Conservation (phyloP, 2,329 filamentous ascomycete genomes). For the Diaporthe eres region DNA sequence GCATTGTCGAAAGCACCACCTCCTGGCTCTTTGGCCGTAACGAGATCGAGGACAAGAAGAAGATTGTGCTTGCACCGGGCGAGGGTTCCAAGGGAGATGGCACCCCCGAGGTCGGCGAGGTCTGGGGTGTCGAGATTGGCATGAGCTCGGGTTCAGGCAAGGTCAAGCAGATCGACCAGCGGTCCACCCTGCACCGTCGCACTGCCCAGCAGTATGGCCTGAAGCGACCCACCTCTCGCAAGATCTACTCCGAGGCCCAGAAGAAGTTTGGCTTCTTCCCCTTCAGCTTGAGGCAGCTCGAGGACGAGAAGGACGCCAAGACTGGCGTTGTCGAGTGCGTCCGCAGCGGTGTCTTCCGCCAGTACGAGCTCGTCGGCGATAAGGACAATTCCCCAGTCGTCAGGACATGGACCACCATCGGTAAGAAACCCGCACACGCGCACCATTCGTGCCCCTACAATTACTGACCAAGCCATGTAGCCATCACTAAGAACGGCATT, state of each 20-base stretch:
- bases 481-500: slow-evolving; percentile 97
- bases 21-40: slow-evolving; percentile 97
- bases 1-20: slow-evolving; percentile 96
- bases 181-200: slow-evolving; percentile 92
- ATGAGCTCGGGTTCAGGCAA: slow-evolving; percentile 93
- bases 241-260: slow-evolving; percentile 92
- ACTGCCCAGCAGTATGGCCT: slow-evolving; percentile 92
- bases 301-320: slow-evolving; percentile 97
- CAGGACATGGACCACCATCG: slow-evolving; percentile 90
- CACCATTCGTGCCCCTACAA: slow-evolving; percentile 41
- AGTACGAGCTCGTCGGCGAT: slow-evolving; percentile 96
- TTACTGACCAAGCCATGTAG: slow-evolving; percentile 62
- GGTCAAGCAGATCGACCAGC: slow-evolving; percentile 90
- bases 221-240: slow-evolving; percentile 93
- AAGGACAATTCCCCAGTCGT: slow-evolving; percentile 90
- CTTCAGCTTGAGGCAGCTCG: slow-evolving; percentile 96
- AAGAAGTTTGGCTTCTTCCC: slow-evolving; percentile 99
- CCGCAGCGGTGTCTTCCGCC: slow-evolving; percentile 89
- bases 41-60: slow-evolving; percentile 97
- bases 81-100: slow-evolving; percentile 95
- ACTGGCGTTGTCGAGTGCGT: slow-evolving; percentile 96
- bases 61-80: slow-evolving; percentile 91
- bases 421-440: slow-evolving; percentile 67
- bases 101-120: slow-evolving; percentile 87
- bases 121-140: slow-evolving; percentile 98